These are phyloP conservation scores for Globisporangium cystogenes DNA, from an alignment of 352 stramenopile species.

Conservation along the genomic window DNA sequence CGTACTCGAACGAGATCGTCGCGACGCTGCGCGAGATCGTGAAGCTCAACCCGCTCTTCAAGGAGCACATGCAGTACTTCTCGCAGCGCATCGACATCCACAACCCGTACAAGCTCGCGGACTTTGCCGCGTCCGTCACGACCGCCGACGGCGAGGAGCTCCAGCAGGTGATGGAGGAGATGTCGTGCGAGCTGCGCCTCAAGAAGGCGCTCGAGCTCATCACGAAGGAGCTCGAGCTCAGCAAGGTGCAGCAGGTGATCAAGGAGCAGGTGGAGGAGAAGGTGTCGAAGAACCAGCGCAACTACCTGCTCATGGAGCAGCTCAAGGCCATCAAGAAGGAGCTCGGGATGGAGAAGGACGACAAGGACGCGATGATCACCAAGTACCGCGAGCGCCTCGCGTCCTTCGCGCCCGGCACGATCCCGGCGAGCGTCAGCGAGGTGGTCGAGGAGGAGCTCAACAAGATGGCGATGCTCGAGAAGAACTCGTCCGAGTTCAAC, in stretches of 20 bases:
- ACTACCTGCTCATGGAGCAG: conserved; percentile 98
- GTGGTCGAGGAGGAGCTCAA: conserved; percentile 98
- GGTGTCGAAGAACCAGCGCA: conserved; percentile 96
- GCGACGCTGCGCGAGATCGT: conserved; percentile 95
- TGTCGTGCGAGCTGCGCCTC: conserved; percentile 92
- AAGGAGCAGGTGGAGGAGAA: conserved; percentile 89
- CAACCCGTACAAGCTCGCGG: conserved; percentile 97
- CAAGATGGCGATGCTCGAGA: conserved; percentile 97
- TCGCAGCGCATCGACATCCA: conserved; percentile 92
- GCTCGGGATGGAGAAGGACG: conserved; percentile 98
- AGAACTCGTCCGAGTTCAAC: conserved; percentile 99
- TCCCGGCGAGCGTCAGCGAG: conserved; percentile 80
- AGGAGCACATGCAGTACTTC: conserved; percentile 98
- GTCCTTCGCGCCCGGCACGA: conserved; percentile 44
- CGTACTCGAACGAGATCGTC: conserved; percentile 98
- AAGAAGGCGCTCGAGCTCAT: conserved; percentile 96
- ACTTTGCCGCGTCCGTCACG: conserved; percentile 96
- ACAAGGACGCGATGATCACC: conserved; percentile 97
- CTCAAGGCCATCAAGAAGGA: conserved; percentile 99
- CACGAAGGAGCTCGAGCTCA: conserved; percentile 95
- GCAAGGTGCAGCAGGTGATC: conserved; percentile 97
- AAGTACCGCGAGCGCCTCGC: conserved; percentile 93
- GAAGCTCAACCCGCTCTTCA: conserved; percentile 96
- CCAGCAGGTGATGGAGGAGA: conserved; percentile 94
- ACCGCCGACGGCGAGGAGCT: conserved; percentile 91